Percentiles rank a stretch among this genome's conserved stretches.
phyloP scores from a whole-genome alignment of 2,329 filamentous ascomycete species.

The Monilinia aucupariae region DNA sequence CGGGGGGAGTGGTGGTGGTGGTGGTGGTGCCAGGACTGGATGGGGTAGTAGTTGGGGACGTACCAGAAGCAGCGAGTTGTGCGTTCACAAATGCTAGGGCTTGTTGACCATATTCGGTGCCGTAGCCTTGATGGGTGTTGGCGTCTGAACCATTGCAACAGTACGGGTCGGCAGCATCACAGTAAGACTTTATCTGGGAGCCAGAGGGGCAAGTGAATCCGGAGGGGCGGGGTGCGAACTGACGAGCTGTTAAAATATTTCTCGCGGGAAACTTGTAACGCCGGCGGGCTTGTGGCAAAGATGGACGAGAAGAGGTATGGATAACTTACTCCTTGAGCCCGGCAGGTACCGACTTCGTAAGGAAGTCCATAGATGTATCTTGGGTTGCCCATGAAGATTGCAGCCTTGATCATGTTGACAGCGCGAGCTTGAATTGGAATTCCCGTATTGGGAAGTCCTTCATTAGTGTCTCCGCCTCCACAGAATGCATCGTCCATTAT shows the following conservation, averaged over 20 bases:
- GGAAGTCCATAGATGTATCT: constrained; percentile 49
- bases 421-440: constrained; percentile 43
- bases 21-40: constrained; percentile 9
- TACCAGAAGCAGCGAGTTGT: constrained; percentile 38
- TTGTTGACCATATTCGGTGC: constrained; percentile 48
- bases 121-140: constrained; percentile 53
- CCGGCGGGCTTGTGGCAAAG: neutral
- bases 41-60: constrained; percentile 11
- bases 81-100: constrained; percentile 53
- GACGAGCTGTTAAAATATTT: constrained; percentile 4
- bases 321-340: constrained; percentile 50
- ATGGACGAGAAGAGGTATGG: neutral
- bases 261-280: neutral
- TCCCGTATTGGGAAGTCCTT: constrained; percentile 43
- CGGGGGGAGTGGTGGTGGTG: neutral
- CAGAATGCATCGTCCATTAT: constrained; percentile 59
- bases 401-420: constrained; percentile 53
- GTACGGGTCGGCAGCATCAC: constrained; percentile 54
- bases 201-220: constrained; percentile 51
- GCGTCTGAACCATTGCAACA: constrained; percentile 55
- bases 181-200: constrained; percentile 54
- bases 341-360: constrained; percentile 58
- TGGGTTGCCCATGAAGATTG: constrained; percentile 61
- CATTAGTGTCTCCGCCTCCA: constrained; percentile 47
- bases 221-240: constrained; percentile 52